Evolutionary conservation across 257 asterid species (phyloP).

Genomic region (Lithospermum erythrorhizon): DNA sequence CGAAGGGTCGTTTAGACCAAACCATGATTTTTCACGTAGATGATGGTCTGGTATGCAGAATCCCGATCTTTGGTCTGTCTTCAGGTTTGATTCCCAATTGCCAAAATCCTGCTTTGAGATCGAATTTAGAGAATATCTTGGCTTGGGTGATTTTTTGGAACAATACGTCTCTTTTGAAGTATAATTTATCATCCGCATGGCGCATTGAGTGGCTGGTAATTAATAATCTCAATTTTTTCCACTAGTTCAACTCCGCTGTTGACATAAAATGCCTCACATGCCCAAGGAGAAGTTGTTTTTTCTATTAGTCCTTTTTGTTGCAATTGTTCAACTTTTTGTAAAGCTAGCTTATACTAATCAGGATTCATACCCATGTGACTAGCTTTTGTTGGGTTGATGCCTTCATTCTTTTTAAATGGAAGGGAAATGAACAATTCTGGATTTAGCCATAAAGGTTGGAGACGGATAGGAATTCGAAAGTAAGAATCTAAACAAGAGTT

Average conservation of each 20-base stretch:
- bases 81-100: neutral
- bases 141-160: neutral
- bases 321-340: neutral
- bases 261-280: conserved; percentile 6
- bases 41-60: neutral
- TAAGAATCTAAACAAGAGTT: too few species aligned
- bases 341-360: neutral
- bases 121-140: neutral
- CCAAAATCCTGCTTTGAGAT: conserved; percentile 7
- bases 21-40: neutral
- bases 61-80: neutral
- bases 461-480: too few species aligned
- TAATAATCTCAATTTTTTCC: neutral
- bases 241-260: neutral
- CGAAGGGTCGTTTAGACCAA: neutral
- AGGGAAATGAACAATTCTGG: too few species aligned
- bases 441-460: too few species aligned
- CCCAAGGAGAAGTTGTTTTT: neutral
- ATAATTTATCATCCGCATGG: neutral
- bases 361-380: neutral
- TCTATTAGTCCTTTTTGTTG: neutral
- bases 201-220: neutral
- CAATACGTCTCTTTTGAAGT: neutral
- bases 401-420: too few species aligned
- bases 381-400: too few species aligned